Conservation (phyloP, 2,329 filamentous ascomycete species). For the Pseudogymnoascus sp. region DNA sequence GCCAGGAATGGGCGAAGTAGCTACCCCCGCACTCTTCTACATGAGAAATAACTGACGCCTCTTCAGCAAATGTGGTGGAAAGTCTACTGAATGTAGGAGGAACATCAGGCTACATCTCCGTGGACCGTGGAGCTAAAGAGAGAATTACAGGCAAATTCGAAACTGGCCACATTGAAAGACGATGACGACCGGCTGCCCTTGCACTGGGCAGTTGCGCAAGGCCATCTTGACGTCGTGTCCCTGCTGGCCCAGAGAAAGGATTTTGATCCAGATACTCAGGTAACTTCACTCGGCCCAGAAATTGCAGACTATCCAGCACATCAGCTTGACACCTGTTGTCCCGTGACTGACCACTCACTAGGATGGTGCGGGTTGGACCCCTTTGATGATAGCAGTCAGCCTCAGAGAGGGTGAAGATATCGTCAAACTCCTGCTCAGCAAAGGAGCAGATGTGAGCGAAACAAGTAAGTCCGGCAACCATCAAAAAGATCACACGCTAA, state of each 20-base stretch:
- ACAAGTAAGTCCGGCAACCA: slow-evolving; percentile 47
- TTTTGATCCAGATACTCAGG: slow-evolving; percentile 80
- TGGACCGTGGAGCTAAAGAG: not conserved
- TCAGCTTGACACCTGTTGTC: not conserved
- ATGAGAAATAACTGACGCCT: slow-evolving; percentile 1
- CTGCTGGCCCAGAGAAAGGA: slow-evolving; percentile 61
- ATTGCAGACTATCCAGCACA: not conserved
- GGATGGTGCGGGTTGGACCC: slow-evolving; percentile 76
- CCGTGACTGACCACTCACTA: slow-evolving; percentile 25
- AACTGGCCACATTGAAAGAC: slow-evolving; percentile 64
- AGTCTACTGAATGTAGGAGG: slow-evolving; percentile 59
- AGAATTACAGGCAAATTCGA: slow-evolving; percentile 61
- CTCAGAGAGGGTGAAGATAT: slow-evolving; percentile 64
- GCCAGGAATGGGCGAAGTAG: slow-evolving; percentile 77
- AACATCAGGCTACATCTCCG: not conserved
- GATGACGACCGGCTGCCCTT: slow-evolving; percentile 83
- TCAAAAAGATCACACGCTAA: not conserved
- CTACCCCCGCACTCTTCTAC: slow-evolving; percentile 20
- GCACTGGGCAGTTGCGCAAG: slow-evolving; percentile 89
- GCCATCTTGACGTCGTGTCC: slow-evolving; percentile 66
- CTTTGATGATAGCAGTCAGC: slow-evolving; percentile 74
- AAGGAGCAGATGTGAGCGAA: slow-evolving; percentile 64
- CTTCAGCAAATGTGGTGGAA: slow-evolving; percentile 61
- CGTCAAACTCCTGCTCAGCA: slow-evolving; percentile 58
- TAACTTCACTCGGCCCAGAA: slow-evolving; percentile 29